Evolutionary conservation across 2,329 filamentous ascomycete genomes (phyloP).

Genomic region (Fusarium brachygibbosum): DNA sequence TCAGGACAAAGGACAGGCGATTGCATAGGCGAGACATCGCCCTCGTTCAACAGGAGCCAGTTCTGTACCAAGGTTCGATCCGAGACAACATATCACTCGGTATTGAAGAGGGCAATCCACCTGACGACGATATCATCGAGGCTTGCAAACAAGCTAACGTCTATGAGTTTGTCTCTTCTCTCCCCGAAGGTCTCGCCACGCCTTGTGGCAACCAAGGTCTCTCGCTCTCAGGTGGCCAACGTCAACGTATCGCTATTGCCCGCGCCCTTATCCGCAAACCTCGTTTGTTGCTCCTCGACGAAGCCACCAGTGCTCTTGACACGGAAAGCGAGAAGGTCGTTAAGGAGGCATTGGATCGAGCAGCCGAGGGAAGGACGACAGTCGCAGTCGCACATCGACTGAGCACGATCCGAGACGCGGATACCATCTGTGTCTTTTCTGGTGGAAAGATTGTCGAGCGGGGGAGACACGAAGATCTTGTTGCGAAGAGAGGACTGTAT

Average conservation of each 20-base stretch:
- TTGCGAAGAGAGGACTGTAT: conserved; percentile 63
- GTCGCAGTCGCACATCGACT: conserved; percentile 75
- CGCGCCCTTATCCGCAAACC: conserved; percentile 77
- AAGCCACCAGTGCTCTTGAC: conserved; percentile 76
- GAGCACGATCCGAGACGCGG: conserved; percentile 68
- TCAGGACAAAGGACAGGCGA: conserved; percentile 50
- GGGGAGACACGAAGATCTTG: conserved; percentile 72
- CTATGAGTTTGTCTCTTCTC: conserved; percentile 66
- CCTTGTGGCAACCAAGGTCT: conserved; percentile 75
- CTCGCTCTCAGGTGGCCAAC: conserved; percentile 78
- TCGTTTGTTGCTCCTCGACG: conserved; percentile 76
- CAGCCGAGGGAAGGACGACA: conserved; percentile 62
- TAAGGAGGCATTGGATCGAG: conserved; percentile 70
- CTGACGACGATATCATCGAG: conserved; percentile 58
- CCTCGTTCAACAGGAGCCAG: conserved; percentile 59
- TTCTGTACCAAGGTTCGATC: conserved; percentile 64
- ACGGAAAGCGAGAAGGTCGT: conserved; percentile 75
- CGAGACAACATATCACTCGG: conserved; percentile 69
- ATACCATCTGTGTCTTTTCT: conserved; percentile 72
- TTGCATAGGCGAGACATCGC: conserved; percentile 55
- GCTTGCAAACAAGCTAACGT: conserved; percentile 69
- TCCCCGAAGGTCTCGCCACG: conserved; percentile 73
- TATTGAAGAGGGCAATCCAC: conserved; percentile 48
- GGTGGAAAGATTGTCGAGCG: conserved; percentile 64
- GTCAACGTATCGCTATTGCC: conserved; percentile 80